Conservation (phyloP, 805 yeast species). For the Blastobotrys parvus region DNA sequence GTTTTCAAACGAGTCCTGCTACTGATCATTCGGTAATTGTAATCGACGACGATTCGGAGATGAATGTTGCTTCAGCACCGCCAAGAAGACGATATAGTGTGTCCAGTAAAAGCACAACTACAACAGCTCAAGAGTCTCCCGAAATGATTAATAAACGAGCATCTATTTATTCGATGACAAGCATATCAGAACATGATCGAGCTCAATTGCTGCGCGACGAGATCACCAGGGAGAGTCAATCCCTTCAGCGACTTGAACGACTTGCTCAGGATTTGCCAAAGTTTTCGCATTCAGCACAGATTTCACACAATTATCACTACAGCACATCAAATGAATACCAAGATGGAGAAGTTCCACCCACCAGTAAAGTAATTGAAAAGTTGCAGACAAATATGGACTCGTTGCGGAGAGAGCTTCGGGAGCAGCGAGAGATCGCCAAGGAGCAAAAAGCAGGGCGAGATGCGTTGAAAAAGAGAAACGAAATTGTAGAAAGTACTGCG, state of each 20-base stretch:
- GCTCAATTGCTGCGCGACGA: conserved; percentile 21
- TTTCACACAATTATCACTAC: conserved; percentile 1
- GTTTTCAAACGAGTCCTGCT: no score
- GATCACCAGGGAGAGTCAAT: conserved; percentile 21
- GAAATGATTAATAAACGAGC: neutral
- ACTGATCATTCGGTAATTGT: no score
- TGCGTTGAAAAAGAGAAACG: conserved; percentile 24
- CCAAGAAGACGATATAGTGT: neutral
- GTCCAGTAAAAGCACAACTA: neutral
- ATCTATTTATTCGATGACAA: neutral
- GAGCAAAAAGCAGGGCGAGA: conserved; percentile 49
- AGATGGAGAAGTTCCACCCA: neutral
- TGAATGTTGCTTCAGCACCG: no score
- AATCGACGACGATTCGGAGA: no score
- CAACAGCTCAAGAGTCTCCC: neutral
- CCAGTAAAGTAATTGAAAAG: conserved; percentile 28
- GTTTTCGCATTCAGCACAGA: conserved; percentile 1
- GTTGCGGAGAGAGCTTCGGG: conserved; percentile 41
- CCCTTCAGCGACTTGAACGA: conserved; percentile 26
- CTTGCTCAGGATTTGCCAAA: conserved; percentile 18
- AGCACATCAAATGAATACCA: neutral
- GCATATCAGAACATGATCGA: conserved; percentile 16
- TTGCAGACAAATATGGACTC: conserved; percentile 45
- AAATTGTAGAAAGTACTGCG: conserved; percentile 13
- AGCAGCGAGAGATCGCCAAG: conserved; percentile 30